These are phyloP conservation scores for Chenopodium berlandieri DNA, from an alignment of 148 eudicot species.

Conservation along the genomic window DNA sequence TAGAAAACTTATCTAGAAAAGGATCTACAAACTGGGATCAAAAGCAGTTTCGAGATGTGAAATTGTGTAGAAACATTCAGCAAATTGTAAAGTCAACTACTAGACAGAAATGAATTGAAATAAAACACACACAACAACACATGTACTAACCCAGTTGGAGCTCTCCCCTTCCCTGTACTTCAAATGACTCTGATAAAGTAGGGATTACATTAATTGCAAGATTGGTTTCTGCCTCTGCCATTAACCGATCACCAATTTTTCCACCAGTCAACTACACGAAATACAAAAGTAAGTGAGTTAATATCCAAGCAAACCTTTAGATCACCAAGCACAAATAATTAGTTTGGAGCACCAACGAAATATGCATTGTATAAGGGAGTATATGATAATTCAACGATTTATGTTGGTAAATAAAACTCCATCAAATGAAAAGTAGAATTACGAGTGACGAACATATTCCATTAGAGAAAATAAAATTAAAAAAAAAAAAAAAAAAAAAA, in stretches of 20 bases:
- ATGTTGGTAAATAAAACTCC: background rate
- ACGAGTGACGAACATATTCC: background rate
- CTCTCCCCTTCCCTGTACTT: conserved; percentile 99
- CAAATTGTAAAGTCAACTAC: background rate
- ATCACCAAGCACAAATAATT: background rate
- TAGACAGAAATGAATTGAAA: background rate
- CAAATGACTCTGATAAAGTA: conserved; percentile 80
- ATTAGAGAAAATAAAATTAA: background rate
- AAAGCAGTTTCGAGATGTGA: background rate
- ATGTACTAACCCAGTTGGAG: conserved; percentile 80
- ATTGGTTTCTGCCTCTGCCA: conserved; percentile 98
- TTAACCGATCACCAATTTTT: conserved; percentile 88
- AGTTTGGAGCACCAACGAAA: background rate
- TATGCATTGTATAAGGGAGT: background rate
- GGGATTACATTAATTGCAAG: conserved; percentile 97
- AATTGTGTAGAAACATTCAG: background rate
- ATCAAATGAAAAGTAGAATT: background rate
- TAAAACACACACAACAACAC: too few relatives aligned
- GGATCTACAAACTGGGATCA: background rate
- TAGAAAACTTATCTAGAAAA: background rate
- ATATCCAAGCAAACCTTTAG: background rate
- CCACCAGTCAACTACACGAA: conserved; percentile 90
- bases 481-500: background rate
- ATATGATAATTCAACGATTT: background rate
- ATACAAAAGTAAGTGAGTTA: background rate